Evolutionary conservation across 2,329 filamentous ascomycete species (phyloP), one percentile per base, ranked within the genome.

Genomic region (Epichloe hybrida): DNA sequence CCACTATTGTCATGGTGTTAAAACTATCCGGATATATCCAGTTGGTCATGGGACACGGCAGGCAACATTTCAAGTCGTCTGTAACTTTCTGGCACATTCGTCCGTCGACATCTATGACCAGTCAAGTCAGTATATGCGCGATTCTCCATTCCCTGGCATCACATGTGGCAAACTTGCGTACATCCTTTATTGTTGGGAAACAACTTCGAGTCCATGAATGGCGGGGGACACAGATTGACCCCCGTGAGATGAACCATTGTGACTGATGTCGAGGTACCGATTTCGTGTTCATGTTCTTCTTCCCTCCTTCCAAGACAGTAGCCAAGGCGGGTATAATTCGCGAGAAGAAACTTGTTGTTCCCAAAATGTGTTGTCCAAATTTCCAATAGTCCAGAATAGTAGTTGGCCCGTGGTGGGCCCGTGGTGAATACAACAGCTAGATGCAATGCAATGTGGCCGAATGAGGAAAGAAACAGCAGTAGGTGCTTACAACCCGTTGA

Each of bases 21-120:
- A 85, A 84, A 59, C 69, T 75, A 56, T 80, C 74, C 12, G 79
- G 73, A 56, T 83, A 82, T 23, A 78, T 69, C 83, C 85, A 97
- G 52, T 91, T 80, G 11, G 86, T 85, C 61, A 87, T 75, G 35
- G 93, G 93, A 66, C 93, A 98, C 54, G 93, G 93, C 52, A 98
- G 68, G 66, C 93, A 98, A 66, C 93, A 98, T 37, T 72, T 73
- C 4, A 81, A 58, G 37, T 72, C 72, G 11, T 69, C 66, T 5
- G 70, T 62, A 23, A 77, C 57, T 8, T 61, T 64, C 76, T 71
- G 69, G 60, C 76, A 80, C 39, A 79, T 56, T 31, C 76, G 68
- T 45, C 81, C 81, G 21, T 71, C 69, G 40, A 81, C 63, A 61
- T 78, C 82, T 86, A 52, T n/a, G 35, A 34, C 7, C 15, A 12